Conservation (phyloP, 192 early-diverging fungal species). For the Lunasporangiospora selenospora region DNA sequence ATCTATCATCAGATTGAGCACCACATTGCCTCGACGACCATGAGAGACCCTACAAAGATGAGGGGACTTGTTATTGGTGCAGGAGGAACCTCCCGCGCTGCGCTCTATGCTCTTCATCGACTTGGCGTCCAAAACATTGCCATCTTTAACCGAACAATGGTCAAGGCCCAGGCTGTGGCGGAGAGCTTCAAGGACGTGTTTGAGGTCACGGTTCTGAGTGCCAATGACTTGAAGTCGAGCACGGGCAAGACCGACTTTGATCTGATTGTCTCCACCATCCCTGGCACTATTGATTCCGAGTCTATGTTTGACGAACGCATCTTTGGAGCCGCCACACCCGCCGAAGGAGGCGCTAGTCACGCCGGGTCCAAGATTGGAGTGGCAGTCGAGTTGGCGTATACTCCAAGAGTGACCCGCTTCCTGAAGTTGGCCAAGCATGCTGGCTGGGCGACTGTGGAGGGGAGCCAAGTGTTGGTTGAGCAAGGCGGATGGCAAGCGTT, state of each 20-base stretch:
- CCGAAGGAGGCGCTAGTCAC: too few species aligned
- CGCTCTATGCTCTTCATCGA: conserved; percentile 81
- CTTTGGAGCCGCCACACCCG: conserved; percentile 48
- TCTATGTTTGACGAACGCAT: conserved; percentile 54
- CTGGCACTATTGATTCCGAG: conserved; percentile 70
- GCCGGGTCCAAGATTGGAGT: conserved; percentile 75
- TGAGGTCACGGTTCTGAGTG: conserved; percentile 50
- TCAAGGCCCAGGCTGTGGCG: conserved; percentile 74
- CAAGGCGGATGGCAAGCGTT: conserved; percentile 94
- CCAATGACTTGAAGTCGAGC: conserved; percentile 47
- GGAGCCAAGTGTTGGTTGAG: conserved; percentile 88
- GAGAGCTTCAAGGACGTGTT: conserved; percentile 65
- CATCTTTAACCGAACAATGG: conserved; percentile 87
- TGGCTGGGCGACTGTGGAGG: conserved; percentile 77
- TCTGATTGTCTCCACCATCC: conserved; percentile 86
- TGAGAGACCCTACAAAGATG: conserved; percentile 19
- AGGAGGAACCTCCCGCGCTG: conserved; percentile 94
- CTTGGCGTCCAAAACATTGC: conserved; percentile 71
- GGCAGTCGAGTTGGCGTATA: conserved; percentile 94
- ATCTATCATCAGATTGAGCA: conserved; percentile 72
- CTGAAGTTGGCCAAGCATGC: conserved; percentile 64
- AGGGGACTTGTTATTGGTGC: conserved; percentile 91
- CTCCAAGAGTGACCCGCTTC: conserved; percentile 85
- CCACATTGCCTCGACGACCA: conserved; percentile 33
- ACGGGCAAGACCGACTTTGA: conserved; percentile 40